Evolutionary conservation across 208 protist genomes (phyloP), one percentile per base, ranked within the genome.

Genomic region (Dictyostelium gargantuum): DNA sequence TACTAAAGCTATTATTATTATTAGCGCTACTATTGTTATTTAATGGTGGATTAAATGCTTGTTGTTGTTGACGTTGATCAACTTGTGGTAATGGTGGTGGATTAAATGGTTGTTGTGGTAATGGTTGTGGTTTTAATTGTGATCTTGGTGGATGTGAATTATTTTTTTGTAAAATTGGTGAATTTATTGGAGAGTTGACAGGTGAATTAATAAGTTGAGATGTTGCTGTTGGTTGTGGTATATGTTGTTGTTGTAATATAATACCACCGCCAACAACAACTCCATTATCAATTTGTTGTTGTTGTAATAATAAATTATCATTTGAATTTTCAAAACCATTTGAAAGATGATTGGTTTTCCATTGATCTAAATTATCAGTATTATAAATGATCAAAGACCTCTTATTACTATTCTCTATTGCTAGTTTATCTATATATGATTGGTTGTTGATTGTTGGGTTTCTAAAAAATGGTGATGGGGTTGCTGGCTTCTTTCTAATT

Each of bases 291-390:
- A 35, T 8, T 35, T 32, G 58, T 66, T 35, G 58, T 23, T 32
- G n/a, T 63, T n/a, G 8, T 61, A 29, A 61, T n/a, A 11, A 13
- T 35, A 13, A 66, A 35, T 35, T 66, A 70, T 70, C 23, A 13
- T 61, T 61, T 61, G n/a, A 19, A 19, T 29, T 29, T 29, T 68
- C 63, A 10, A 70, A 26, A 40, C 40, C 63, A 23, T 70, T 70
- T 40, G 17, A 40, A 40, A 26, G 63, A 29, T 10, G 17, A 26
- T 19, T n/a, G n/a, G n/a, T 5, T 70, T 42, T 70, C 63, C 63
- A 70, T 70, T 70, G 63, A 70, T 70, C 63, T 70, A 70, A 42
- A 70, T 70, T 70, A 70, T 70, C 17, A 70, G 23, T 70, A 26
- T 70, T 70, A 70, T 70, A 70, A 29, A 70, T 19, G 19, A 42